Evolutionary conservation across 345 rosid genomes (phyloP), one percentile per base, ranked within the genome.

Genomic region (Populus euphratica): DNA sequence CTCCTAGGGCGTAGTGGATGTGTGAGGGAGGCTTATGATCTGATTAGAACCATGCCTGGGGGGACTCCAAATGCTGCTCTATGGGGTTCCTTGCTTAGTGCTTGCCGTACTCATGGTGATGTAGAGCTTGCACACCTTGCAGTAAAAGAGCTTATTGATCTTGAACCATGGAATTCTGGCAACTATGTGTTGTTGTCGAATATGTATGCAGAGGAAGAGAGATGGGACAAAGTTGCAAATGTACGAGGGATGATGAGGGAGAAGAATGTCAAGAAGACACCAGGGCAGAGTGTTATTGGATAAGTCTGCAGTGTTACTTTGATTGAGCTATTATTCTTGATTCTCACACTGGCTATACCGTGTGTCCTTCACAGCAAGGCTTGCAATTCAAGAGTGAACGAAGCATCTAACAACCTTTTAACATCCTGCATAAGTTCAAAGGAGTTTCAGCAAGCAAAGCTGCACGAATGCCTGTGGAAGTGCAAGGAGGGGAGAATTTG

Each of bases 61-160:
- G 61, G 61, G 21, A 63, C 43, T 10, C 87, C 93, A 63, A 87
- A 86, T 82, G 90, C 92, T 35, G 68, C 89, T 59, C 78, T 91
- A 72, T 92, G 92, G 93, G 95, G 95, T 50, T 75, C 92, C 3
- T 77, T 92, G 83, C 92, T 92, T 1, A 85, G 97, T 81, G 85
- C 95, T 5, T 87, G 92, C 69, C 90, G 89, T 27, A 86, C 86
- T 63, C 90, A 90, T n/a, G 90, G 93, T 43, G 88, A 87, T 73
- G 76, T 80, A 43, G 82, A 86, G 81, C 86, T 90, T 33, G 93
- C 92, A 18, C 87, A 91, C 73, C 79, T 81, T 81, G 90, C 89
- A 35, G 83, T 86, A 5, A 86, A 74, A 71, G 93, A 91, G 85
- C 87, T 91, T 25, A 82, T 86, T 36, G 70, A 54, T 68, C 85